Evolutionary conservation across 176 grass and related monocot species (phyloP), one percentile per base, ranked within the genome.

Genomic region (Eragrostis curvula): DNA sequence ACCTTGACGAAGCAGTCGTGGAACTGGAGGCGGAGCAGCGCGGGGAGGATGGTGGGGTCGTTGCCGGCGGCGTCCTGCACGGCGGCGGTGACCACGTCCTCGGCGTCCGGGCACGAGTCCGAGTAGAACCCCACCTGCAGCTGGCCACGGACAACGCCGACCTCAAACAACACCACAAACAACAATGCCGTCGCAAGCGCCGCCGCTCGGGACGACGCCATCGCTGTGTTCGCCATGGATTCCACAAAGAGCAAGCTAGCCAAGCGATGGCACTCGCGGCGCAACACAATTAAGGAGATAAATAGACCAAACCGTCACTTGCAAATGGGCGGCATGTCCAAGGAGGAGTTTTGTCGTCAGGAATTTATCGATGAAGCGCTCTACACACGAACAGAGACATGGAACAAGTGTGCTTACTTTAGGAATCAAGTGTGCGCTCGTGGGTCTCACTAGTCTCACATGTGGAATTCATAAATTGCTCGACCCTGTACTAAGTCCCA

Each of bases 1-100:
- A 93, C 92, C 79, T 51, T 82, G 66, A 97, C 91, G 66, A 97
- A 85, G 88, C 91, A 93, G 65, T 93, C 91, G 76, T 93, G 91
- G 82, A 85, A 93, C 66, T 93, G 91, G 62, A 90, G 91, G 66
- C 91, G 83, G 67, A 93, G 85, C 9, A 90, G 82, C 29, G 94
- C 94, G 25, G 91, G 75, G 45, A 90, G 94, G 66, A 97, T 85
- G 68, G 94, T 87, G 51, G 88, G 81, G 78, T 93, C 88, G 45
- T 75, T 88, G 74, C 0, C 67, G 45, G 94, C 82, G 36, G 77
- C 81, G 15, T 91, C 46, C 63, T 83, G 85, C 47, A 97, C 91
- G 74, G 83, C 84, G 9, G 87, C 71, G 86, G 85, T 57, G 68
- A 94, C 91, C 25, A 75, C 83, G 67, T 88, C 83, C 84, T 97